Percentiles rank a stretch among this genome's conserved stretches.
Evolutionary conservation across 371 early-diverging fungal genomes (phyloP).

Genomic region (Chytridium lagenaria): DNA sequence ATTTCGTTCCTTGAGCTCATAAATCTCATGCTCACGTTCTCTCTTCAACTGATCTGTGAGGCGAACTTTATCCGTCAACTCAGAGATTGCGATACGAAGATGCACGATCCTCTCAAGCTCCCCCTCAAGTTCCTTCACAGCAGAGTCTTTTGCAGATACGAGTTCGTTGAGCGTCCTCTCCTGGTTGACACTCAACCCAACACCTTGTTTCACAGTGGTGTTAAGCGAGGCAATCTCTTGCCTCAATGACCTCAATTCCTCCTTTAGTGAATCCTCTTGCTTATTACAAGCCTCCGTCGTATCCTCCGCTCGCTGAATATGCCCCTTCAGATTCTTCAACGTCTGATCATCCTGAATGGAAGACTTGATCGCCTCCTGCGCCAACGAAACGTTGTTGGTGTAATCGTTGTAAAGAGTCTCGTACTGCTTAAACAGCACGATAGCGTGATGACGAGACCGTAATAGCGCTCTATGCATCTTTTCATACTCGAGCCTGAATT

Average conservation of each 20-base stretch:
- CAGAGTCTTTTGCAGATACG: conserved; percentile 51
- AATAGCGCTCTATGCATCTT: conserved; percentile 53
- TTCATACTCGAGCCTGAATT: conserved; percentile 55
- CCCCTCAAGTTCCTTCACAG: conserved; percentile 52
- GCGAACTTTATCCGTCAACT: conserved; percentile 51
- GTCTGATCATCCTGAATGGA: conserved; percentile 47
- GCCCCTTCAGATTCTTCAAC: conserved; percentile 42
- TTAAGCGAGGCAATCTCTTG: conserved; percentile 48
- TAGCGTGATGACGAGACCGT: conserved; percentile 44
- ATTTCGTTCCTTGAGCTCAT: conserved; percentile 56
- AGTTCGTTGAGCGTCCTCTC: conserved; percentile 60
- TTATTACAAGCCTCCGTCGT: conserved; percentile 45
- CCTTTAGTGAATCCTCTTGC: conserved; percentile 53
- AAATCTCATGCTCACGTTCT: conserved; percentile 58
- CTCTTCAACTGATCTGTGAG: conserved; percentile 51
- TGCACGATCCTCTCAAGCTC: conserved; percentile 57
- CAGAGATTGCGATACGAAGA: conserved; percentile 48
- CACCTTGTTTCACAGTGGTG: conserved; percentile 58
- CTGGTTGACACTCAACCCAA: conserved; percentile 55
- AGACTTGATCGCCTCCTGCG: conserved; percentile 41
- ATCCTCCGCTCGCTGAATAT: conserved; percentile 52
- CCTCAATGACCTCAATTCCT: conserved; percentile 53
- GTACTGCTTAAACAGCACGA: conserved; percentile 40
- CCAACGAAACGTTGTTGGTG: conserved; percentile 33
- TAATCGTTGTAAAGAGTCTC: conserved; percentile 44